Evolutionary conservation across 257 asterid species (phyloP), one percentile per base, ranked within the genome.

Genomic region (Ballota nigra): DNA sequence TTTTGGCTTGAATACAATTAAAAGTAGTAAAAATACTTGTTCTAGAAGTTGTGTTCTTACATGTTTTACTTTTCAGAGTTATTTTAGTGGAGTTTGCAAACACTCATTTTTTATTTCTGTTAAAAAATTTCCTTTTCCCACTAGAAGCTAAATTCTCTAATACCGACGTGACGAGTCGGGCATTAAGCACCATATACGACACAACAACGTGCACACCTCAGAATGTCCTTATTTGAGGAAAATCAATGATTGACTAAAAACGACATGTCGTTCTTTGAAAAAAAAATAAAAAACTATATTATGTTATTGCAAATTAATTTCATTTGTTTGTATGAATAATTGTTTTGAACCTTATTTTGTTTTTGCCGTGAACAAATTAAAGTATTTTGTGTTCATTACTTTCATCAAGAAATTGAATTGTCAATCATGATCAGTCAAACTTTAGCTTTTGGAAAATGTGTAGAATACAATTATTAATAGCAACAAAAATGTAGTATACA

Each of bases 291-390:
- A 4, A 8, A 8, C 45, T 38, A 38, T 6, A 34, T 3, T 34
- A 8, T 34, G 3, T 38, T 0, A 1, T 10, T 40, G 13, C 51
- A 43, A 43, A 40, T 40, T 40, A 43, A 11, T 1, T 47, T 2
- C 8, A 33, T 33, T 66, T 28, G 10, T 63, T 36, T 38, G 13
- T 28, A 4, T 22, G 40, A 13, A 33, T 28, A 4, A 18, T 67
- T 10, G 4, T 13, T 31, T 68, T 68, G 72, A 68, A 51, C 63
- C 9, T 22, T 68, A 68, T 29, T 68, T 51, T 68, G 63, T 68
- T 19, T 49, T 51, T 51, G 22, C 15, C 34, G 4, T 12, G 28
- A 51, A 9, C 4, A 68, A 24, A 18, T 26, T 26, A 13, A 43
- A 13, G 52, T 43, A 43, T 45, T 24, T 55, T 55, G 33, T 55